Evolutionary conservation across 306 rosid species (phyloP), one percentile per base, ranked within the genome.

Genomic region (Argentina anserina): DNA sequence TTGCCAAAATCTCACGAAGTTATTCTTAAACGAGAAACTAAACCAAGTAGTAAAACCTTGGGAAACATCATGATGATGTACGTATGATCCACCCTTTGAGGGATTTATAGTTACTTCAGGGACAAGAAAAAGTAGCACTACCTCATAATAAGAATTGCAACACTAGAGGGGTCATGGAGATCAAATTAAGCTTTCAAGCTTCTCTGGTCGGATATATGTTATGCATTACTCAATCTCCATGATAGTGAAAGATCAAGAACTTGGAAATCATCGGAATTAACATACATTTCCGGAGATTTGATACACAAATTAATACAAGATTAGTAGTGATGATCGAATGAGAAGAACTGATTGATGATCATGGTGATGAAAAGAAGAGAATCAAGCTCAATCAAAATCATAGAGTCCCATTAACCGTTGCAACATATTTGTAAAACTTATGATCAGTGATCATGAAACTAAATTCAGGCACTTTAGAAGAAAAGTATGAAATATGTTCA

Each of bases 401-500:
- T 2, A 39, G 0, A 28, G 7, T 71, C 29, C 20, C 34, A 73
- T 65, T 34, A 70, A 67, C 41, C 47, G 31, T 59, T 28, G 12
- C 28, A 21, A 55, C 65, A 59, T 65, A 52, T 77, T 75, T 70
- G 46, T 73, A 70, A n/a, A n/a, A 40, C 62, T 50, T n/a, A 34
- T 34, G 66, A 61, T 33, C 45, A 47, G 33, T 69, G 47, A 34
- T 12, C 34, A 52, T 28, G 10, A 43, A 62, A 62, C 67, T 62
- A 62, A 34, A 62, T 34, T 61, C 31, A 42, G 36, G 52, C 21
- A 42, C 36, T 66, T 66, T 43, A 4, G 43, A 34, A 43, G 28
- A 62, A 20, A 43, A 43, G 71, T 29, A 45, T 45, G 65, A 65
- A 52, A 66, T 76, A 64, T 75, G 70, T 18, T 80, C 59, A 75